These are phyloP conservation scores for Spirogloea muscicola DNA, from an alignment of 139 green algal species.

Conservation along the genomic window DNA sequence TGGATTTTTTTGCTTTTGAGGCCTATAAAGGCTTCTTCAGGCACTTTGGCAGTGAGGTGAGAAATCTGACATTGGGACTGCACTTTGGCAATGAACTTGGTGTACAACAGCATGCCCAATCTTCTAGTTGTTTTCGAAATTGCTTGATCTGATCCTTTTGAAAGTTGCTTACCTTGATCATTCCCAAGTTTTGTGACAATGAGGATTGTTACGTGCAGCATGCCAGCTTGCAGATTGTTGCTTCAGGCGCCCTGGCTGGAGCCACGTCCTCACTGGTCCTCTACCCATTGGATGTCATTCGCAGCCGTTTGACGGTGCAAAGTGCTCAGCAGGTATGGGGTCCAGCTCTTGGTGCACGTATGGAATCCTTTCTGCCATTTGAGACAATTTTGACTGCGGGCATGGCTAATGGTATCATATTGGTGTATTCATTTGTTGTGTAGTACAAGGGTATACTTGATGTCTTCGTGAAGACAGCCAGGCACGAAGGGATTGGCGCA, in stretches of 20 bases:
- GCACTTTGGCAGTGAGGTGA: neutral
- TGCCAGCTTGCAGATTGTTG: constrained; percentile 16
- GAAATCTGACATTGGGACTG: too few species aligned
- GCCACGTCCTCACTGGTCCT: constrained; percentile 63
- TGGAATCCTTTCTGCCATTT: too few species aligned
- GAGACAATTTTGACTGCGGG: too few species aligned
- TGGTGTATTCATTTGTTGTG: too few species aligned
- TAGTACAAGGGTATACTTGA: constrained; percentile 47
- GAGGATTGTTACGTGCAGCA: neutral
- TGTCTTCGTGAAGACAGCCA: constrained; percentile 51
- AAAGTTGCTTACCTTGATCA: too few species aligned
- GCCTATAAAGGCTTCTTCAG: constrained; percentile 31
- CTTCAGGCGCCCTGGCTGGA: constrained; percentile 62
- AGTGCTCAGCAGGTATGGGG: neutral
- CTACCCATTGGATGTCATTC: constrained; percentile 75
- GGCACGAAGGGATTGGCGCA: constrained; percentile 55
- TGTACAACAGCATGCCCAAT: too few species aligned
- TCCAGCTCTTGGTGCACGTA: neutral
- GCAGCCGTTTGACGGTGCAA: constrained; percentile 57
- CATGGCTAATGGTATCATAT: too few species aligned
- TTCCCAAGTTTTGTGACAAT: too few species aligned
- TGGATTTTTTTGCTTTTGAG: constrained; percentile 74
- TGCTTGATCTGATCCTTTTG: too few species aligned
- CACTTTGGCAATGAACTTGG: too few species aligned
- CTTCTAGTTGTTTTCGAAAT: too few species aligned